These are phyloP conservation scores for Crithidia bombi DNA, from an alignment of 208 protist species.

Conservation along the genomic window DNA sequence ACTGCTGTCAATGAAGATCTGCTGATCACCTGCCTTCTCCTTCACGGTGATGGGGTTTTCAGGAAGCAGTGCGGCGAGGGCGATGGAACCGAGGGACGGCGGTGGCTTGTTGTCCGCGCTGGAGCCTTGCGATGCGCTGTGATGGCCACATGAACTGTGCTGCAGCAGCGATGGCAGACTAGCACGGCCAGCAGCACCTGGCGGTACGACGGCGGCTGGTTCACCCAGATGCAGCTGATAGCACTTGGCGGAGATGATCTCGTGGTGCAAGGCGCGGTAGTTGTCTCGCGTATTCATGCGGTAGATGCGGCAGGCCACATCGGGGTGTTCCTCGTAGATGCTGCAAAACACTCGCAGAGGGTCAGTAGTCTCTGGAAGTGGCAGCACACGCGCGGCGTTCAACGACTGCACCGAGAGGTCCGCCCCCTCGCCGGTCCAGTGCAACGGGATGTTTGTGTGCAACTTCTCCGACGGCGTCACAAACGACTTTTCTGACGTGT, in stretches of 20 bases:
- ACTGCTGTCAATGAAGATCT: conserved; percentile 66
- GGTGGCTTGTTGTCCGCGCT: conserved; percentile 8
- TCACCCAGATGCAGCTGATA: conserved; percentile 44
- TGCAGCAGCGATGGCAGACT: conserved; percentile 14
- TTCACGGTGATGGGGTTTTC: conserved; percentile 64
- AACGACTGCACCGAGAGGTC: conserved; percentile 53
- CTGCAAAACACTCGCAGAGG: conserved; percentile 76
- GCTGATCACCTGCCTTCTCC: conserved; percentile 37
- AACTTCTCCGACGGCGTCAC: conserved; percentile 62
- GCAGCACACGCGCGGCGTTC: conserved; percentile 47
- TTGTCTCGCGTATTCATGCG: conserved; percentile 73
- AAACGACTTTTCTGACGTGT: conserved; percentile 48
- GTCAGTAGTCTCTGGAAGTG: conserved; percentile 59
- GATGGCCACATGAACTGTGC: conserved; percentile 4
- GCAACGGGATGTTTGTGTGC: conserved; percentile 54
- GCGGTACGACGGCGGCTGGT: not conserved
- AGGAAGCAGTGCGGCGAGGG: conserved; percentile 51
- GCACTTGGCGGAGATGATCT: conserved; percentile 76
- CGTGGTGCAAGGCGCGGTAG: conserved; percentile 64
- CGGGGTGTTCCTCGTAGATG: conserved; percentile 69
- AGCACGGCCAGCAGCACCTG: conserved; percentile 5
- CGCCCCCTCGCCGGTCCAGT: conserved; percentile 60
- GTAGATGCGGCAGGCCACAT: conserved; percentile 50
- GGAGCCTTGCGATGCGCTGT: not conserved
- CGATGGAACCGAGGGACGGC: conserved; percentile 29